Evolutionary conservation across 2,329 filamentous ascomycete genomes (phyloP), one percentile per base, ranked within the genome.

Genomic region (Conoideocrella luteorostrata): DNA sequence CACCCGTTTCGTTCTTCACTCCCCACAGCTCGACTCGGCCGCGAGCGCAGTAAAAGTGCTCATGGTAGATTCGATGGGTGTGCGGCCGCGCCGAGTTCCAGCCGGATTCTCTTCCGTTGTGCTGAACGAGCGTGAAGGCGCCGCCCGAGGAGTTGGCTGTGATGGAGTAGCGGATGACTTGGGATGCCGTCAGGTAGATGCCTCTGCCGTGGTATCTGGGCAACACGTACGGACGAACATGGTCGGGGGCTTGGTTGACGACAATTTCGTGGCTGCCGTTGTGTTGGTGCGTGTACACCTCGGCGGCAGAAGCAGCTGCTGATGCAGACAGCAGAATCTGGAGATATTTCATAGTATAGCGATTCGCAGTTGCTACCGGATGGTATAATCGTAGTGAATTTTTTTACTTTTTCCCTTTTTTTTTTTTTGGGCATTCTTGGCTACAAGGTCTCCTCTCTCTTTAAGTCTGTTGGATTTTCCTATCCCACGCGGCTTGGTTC

Each of bases 211-310:
- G 43, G 44, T 52, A 55, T 11, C 46, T 51, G 12, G 54, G 54
- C 17, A 56, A 44, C 17, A 56, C 53, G n/a, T 56, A 56, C 4
- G 53, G 52, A 2, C 52, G 52, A 10, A 51, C 33, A 32, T 48
- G 40, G 28, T 52, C 47, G 2, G 53, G 53, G 4, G 53, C 53
- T 9, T 24, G 28, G 5, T 53, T 41, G 7, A 55, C 53, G 6
- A 45, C 28, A 28, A 55, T 43, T 49, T 51, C 9, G n/a, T n/a
- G n/a, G n/a, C n/a, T n/a, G n/a, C n/a, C n/a, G n/a, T n/a, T n/a
- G n/a, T n/a, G n/a, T n/a, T n/a, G n/a, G n/a, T n/a, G n/a, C n/a
- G n/a, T n/a, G n/a, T n/a, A n/a, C n/a, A n/a, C n/a, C n/a, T n/a
- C n/a, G n/a, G n/a, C n/a, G n/a, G n/a, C n/a, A n/a, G n/a, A n/a